Base-by-base conservation (phyloP, 1,139 yeast genomes). In the Pichia inconspicua region DNA sequence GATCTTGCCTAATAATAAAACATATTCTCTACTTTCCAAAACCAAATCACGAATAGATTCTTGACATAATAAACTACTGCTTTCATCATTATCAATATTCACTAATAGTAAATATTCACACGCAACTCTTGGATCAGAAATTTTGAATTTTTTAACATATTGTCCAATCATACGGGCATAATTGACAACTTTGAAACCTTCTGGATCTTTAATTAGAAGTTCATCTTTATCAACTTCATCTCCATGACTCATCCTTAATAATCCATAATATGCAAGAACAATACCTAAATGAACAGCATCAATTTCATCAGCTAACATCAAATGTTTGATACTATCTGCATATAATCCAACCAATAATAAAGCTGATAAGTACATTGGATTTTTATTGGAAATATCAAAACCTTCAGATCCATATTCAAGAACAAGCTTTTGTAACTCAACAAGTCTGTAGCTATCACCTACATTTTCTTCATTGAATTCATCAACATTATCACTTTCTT, bases 281-380 rank as follows among this genome's bases (percentile, higher is more conserved):
- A 92, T 84, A 1, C 95, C 88, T 56, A 89, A 75, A 67, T 94
- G 97, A 14, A 89, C 95, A 2, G 96, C 86, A 62, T 88, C 97
- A 49, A 86, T 78, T 62, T 87, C 95, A 62, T 79, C 83, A 42
- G 78, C 70, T 41, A 73, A 69, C 56, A 83, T 83, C 15, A 85
- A 71, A 62, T 84, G 80, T 53, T 82, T 82, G 17, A 88, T 78
- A 0, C 96, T 96, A 52, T 78, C 73, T 59, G 89, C 97, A 63
- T 82, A 90, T 46, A 87, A 73, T 0, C 97, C 97, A 52, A 81
- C 73, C 58, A 89, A 70, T 12, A 88, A 64, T 56, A 90, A 72
- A 1, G 87, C 77, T 59, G 86, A 92, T 58, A 88, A 77, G 64
- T 86, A 92, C 62, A 84, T 71, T 27, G 92, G 88, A 59, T 81